Evolutionary conservation across 305 asterid species (phyloP), one percentile per base, ranked within the genome.

Genomic region (Coffea humblotiana): DNA sequence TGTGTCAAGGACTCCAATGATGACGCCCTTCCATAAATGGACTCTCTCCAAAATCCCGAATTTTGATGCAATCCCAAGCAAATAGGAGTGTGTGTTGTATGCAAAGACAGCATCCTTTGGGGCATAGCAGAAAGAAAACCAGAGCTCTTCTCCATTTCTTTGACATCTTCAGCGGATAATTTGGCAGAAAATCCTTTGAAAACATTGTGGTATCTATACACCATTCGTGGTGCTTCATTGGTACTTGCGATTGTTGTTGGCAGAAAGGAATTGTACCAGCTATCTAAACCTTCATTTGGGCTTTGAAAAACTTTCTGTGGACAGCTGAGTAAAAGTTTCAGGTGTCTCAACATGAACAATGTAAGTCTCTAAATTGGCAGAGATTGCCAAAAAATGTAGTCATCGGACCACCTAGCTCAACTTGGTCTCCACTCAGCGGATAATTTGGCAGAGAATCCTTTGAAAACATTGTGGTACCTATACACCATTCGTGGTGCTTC

Each of bases 31-130:
- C 95, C 95, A 54, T 81, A 87, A 63, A 81, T 88, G 3, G 89
- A 82, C 18, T 71, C 85, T n/a, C 68, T 72, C 93, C 95, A 90
- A 10, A 88, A 32, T 29, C 93, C 95, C 6, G 58, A 40, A 19
- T 83, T 79, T 6, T 77, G 84, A 21, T 85, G 81, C 80, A 88
- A 69, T 32, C 97, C 97, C 94, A 23, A 90, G 79, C 79, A 92
- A 92, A 29, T 68, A 0, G 92, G 89, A 9, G 86, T 80, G 56
- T 85, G 94, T 4, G 93, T 90, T 0, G 97, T 92, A 12, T 88
- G 85, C 35, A 87, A 81, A 18, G 86, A 27, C 3, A 87, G 65
- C 21, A 45, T 48, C 56, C 51, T 67, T 58, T 91, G 74, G 0
- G 90, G 90, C 61, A 61, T 37, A 0, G 94, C 91, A 6, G 83